Evolutionary conservation across 1,139 yeast genomes (phyloP).

Genomic region (Debaryomycetaceae sp.): DNA sequence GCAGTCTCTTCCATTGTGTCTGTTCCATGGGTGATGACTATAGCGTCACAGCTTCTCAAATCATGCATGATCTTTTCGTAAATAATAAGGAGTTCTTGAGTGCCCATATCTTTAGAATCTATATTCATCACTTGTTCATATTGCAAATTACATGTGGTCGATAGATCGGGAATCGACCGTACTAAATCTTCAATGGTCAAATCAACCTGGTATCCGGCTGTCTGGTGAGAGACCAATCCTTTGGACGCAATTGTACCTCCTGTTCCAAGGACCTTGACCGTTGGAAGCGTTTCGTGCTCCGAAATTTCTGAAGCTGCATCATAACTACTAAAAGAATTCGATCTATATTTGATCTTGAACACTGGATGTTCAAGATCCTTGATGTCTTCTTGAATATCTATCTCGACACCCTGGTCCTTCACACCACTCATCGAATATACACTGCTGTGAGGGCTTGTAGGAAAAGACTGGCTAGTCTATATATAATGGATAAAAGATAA

Average conservation of each 20-base stretch:
- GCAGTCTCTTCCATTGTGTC: constrained; percentile 73
- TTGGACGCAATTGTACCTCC: constrained; percentile 76
- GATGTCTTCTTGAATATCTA: constrained; percentile 15
- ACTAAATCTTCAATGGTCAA: constrained; percentile 61
- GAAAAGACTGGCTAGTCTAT: too few species aligned
- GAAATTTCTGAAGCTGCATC: constrained; percentile 4
- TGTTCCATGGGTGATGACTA: constrained; percentile 70
- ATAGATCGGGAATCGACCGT: constrained; percentile 57
- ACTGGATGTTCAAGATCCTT: constrained; percentile 16
- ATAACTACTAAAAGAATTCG: constrained; percentile 16
- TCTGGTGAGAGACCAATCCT: constrained; percentile 51
- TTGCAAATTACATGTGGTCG: constrained; percentile 53
- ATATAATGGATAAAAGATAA: too few species aligned
- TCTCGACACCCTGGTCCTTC: constrained; percentile 1
- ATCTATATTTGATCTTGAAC: constrained; percentile 20
- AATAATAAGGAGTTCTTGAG: constrained; percentile 30
- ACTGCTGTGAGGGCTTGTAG: too few species aligned
- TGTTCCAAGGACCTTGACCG: constrained; percentile 60
- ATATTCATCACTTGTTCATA: constrained; percentile 65
- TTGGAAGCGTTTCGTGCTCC: constrained; percentile 24
- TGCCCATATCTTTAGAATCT: constrained; percentile 61
- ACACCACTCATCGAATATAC: too few species aligned
- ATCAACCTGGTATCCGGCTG: constrained; percentile 69
- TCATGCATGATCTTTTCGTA: constrained; percentile 42
- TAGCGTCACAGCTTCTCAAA: constrained; percentile 47